Percentiles rank a stretch among this genome's conserved stretches.
Evolutionary conservation across 2,329 filamentous ascomycete species (phyloP).

Genomic region (Shiraia sp.): DNA sequence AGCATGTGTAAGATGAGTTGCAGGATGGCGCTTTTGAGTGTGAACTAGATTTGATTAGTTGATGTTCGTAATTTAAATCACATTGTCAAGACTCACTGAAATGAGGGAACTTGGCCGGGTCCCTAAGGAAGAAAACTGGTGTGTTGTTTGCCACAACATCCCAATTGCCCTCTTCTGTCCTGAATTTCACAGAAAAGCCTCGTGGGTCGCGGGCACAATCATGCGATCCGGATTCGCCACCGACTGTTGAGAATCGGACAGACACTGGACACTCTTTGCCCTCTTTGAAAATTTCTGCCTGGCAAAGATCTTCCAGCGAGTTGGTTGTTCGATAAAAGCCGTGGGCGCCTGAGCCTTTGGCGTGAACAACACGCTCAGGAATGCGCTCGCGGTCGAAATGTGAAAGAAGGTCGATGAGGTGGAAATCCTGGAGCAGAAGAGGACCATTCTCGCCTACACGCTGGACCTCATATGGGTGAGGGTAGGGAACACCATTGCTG

Average conservation of each 20-base stretch:
- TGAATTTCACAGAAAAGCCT: slow-evolving; percentile 74
- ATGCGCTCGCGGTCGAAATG: slow-evolving; percentile 57
- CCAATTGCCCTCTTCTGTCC: slow-evolving; percentile 74
- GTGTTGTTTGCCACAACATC: slow-evolving; percentile 75
- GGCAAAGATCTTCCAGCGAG: slow-evolving; percentile 50
- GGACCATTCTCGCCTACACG: slow-evolving; percentile 62
- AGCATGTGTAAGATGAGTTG: slow-evolving; percentile 70
- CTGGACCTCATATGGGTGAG: slow-evolving; percentile 63
- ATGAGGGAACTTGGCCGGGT: slow-evolving; percentile 65
- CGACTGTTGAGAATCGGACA: slow-evolving; percentile 74
- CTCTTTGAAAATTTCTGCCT: slow-evolving; percentile 56
- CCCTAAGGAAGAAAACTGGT: slow-evolving; percentile 75
- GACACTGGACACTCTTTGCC: slow-evolving; percentile 72
- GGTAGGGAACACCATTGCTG: slow-evolving; percentile 60
- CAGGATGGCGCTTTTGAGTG: slow-evolving; percentile 74
- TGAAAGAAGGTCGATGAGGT: slow-evolving; percentile 54
- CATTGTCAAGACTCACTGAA: slow-evolving; percentile 1
- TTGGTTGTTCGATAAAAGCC: slow-evolving; percentile 54
- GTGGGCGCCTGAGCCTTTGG: slow-evolving; percentile 55
- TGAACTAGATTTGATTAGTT: slow-evolving; percentile 64
- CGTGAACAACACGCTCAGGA: slow-evolving; percentile 56
- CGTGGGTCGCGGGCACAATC: slow-evolving; percentile 73
- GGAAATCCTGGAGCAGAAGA: slow-evolving; percentile 59
- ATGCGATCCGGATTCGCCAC: slow-evolving; percentile 71
- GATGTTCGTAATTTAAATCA: neutral